phyloP scores from a whole-genome alignment of 2,329 filamentous ascomycete species.

The Oidium heveae region DNA sequence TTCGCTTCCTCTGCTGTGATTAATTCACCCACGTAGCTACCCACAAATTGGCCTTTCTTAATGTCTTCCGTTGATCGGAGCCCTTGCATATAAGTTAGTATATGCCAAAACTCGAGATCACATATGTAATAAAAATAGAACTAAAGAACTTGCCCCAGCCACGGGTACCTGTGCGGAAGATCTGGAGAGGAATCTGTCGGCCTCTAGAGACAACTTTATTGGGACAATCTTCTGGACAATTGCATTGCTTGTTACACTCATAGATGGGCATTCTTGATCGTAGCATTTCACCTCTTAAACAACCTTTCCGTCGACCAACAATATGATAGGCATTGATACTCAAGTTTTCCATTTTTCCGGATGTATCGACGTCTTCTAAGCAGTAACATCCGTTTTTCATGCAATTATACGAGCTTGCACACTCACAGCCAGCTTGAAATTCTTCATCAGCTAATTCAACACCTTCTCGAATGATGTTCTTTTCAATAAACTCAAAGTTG shows the following conservation, averaged over 20 bases:
- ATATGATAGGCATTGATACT: constrained; percentile 29
- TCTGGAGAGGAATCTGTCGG: constrained; percentile 42
- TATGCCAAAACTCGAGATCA: too few relatives aligned
- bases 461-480: constrained; percentile 30
- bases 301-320: constrained; percentile 24
- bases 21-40: constrained; percentile 51
- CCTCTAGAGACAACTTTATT: constrained; percentile 58
- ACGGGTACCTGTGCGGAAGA: constrained; percentile 48
- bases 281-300: constrained; percentile 26
- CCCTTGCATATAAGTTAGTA: constrained; percentile 17
- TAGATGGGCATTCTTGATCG: constrained; percentile 40
- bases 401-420: constrained; percentile 32
- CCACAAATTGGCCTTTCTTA: constrained; percentile 50
- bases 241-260: constrained; percentile 53
- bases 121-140: not conserved
- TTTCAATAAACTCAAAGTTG: constrained; percentile 42
- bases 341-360: constrained; percentile 16
- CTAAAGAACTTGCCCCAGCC: constrained; percentile 39
- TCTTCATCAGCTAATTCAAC: constrained; percentile 33
- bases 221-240: constrained; percentile 36
- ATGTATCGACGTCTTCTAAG: constrained; percentile 25
- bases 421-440: constrained; percentile 46
- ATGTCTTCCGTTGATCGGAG: constrained; percentile 40
- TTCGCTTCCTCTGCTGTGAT: constrained; percentile 40
- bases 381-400: constrained; percentile 44